Conservation (phyloP, 176 grass and related monocot genomes). For the Triticum turgidum region DNA sequence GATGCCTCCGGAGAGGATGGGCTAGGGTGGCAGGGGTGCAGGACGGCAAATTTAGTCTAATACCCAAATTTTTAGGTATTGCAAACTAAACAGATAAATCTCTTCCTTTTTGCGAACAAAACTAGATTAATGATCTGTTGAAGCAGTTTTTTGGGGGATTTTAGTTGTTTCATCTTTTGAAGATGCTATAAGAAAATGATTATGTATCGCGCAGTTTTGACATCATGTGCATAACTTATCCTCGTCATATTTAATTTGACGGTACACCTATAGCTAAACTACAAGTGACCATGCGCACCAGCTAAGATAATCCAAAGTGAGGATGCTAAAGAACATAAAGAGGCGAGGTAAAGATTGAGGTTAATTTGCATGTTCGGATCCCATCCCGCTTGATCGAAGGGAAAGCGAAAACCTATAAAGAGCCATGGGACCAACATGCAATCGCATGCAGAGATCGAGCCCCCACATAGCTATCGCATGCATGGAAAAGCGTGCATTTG, state of each 20-base stretch:
- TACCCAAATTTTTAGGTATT: too few species aligned
- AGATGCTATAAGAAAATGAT: too few species aligned
- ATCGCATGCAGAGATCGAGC: background rate
- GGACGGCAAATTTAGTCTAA: too few species aligned
- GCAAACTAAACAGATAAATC: too few species aligned
- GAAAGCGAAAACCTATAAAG: background rate
- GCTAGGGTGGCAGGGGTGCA: too few species aligned
- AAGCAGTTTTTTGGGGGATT: too few species aligned
- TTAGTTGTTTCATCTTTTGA: too few species aligned
- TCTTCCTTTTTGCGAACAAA: too few species aligned
- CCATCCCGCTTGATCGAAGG: conserved; percentile 33
- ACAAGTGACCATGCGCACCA: background rate
- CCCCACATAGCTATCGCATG: conserved; percentile 19
- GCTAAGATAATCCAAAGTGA: conserved; percentile 29
- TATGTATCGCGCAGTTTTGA: too few species aligned
- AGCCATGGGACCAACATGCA: background rate
- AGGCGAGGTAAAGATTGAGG: background rate
- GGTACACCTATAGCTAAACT: background rate
- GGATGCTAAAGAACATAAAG: conserved; percentile 28
- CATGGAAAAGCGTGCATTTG: conserved; percentile 43
- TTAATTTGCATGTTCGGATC: conserved; percentile 38
- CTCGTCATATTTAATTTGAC: background rate
- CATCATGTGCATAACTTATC: too few species aligned
- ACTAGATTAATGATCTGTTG: too few species aligned
- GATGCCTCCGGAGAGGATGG: too few species aligned